Evolutionary conservation across 176 grass and related monocot genomes (phyloP), one percentile per base, ranked within the genome.

Genomic region (Aegilops speltoides): DNA sequence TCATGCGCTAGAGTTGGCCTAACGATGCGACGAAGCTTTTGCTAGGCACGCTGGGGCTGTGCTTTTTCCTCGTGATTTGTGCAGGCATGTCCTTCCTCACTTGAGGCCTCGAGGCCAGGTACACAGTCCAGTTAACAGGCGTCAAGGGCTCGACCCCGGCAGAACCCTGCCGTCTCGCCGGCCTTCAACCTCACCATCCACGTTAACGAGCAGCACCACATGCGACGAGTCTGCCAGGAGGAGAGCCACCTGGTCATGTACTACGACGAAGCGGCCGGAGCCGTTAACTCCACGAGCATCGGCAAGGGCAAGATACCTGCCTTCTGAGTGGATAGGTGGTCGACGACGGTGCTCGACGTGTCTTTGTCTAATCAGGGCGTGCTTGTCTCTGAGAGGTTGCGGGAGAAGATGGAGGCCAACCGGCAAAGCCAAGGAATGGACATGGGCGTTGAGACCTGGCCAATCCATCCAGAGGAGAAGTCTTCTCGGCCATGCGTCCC

Each of bases 291-390:
- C 3, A 8, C 20, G 45, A 74, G 11, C 50, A 54, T 72, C 13
- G 80, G 46, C 4, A 57, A 45, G 80, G 68, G 66, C 45, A 6
- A 15, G 28, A 1, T 83, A 19, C 66, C 31, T 3, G 48, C 66
- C 29, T 70, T 71, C 31, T 72, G 80, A 66, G 80, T 83, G 22
- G 80, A 38, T 20, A 60, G 13, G 48, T 83, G 32, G 67, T 83
- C 41, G n/a, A 25, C 46, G 12, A 45, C 2, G 22, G 48, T 38
- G 14, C 4, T 83, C 14, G 5, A 22, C n/a, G 29, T 83, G 3
- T 9, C 22, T 3, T 11, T 81, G 63, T 28, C 79, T 5, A 45
- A 48, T 22, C 16, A 68, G 8, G 79, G 63, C 25, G 24, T 82
- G 40, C 20, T 68, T 7, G 7, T 81, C 63, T 48, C 79, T 3